Conservation (phyloP, 1,284 basidiomycete genomes). For the Lignosus rhinocerotis region DNA sequence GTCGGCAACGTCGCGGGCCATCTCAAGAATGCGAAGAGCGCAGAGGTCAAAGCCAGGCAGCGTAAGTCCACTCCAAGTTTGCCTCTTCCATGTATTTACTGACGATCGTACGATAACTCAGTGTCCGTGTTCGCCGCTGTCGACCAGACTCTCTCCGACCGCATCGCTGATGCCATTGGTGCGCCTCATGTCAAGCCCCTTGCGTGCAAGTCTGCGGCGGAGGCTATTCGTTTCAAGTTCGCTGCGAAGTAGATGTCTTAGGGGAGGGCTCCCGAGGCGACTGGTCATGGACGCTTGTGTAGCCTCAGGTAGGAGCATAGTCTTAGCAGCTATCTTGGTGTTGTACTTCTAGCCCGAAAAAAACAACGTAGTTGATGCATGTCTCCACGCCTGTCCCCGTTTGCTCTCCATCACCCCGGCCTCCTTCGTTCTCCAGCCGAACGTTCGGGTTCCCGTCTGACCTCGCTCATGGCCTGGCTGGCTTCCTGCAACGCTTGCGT, state of each 20-base stretch:
- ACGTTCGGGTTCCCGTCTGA: not conserved
- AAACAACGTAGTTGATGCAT: not conserved
- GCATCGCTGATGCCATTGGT: slow-evolving; percentile 74
- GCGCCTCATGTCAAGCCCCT: slow-evolving; percentile 60
- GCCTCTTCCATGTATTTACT: slow-evolving; percentile 3
- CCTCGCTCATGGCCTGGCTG: slow-evolving; percentile 1
- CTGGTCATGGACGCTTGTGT: not conserved
- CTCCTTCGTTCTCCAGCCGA: slow-evolving; percentile 7
- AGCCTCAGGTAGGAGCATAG: not conserved
- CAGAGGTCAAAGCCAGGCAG: slow-evolving; percentile 67
- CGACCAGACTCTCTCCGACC: slow-evolving; percentile 68
- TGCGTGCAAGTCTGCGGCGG: slow-evolving; percentile 58
- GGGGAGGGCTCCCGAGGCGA: not conserved
- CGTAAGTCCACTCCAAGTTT: slow-evolving; percentile 44
- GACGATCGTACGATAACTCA: slow-evolving; percentile 28
- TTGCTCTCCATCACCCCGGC: slow-evolving; percentile 14
- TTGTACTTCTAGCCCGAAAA: not conserved
- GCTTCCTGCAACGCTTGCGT: not conserved
- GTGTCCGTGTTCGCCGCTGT: slow-evolving; percentile 83
- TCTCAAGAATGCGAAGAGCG: slow-evolving; percentile 65
- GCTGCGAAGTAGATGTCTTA: not conserved
- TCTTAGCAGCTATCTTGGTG: not conserved
- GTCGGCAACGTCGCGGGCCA: slow-evolving; percentile 80
- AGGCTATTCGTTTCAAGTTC: slow-evolving; percentile 55
- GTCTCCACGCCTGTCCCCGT: slow-evolving; percentile 5